Percentiles rank a stretch among this genome's conserved stretches.
Evolutionary conservation across 371 early-diverging fungal species (phyloP).

Genomic region (Rhizopus microsporus): DNA sequence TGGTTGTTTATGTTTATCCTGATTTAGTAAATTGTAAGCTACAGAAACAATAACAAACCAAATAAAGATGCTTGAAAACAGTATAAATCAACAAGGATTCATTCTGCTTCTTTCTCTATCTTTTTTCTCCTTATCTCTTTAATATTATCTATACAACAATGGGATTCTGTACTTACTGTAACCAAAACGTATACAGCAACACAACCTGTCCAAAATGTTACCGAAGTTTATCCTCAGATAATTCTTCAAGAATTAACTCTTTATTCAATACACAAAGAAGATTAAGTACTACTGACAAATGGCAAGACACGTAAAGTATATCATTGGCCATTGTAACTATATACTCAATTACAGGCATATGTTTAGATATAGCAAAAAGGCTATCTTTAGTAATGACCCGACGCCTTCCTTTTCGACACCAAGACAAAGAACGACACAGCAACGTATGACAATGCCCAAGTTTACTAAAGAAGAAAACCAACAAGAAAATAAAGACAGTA

Average conservation of each 20-base stretch:
- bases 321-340: no score
- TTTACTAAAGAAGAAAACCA: conserved; percentile 8
- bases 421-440: conserved; percentile 9
- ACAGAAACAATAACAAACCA: conserved; percentile 2
- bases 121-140: conserved; percentile 2
- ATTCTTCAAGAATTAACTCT: conserved; percentile 7
- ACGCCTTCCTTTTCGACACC: conserved; percentile 10
- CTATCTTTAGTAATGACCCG: conserved; percentile 18
- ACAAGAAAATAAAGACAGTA: conserved; percentile 5
- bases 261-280: conserved; percentile 15
- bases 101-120: background rate
- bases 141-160: conserved; percentile 7
- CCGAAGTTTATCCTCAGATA: conserved; percentile 8
- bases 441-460: conserved; percentile 19
- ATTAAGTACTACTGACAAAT: conserved; percentile 21
- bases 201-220: conserved; percentile 25
- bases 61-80: background rate
- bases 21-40: conserved; percentile 6
- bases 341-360: background rate
- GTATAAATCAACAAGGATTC: background rate
- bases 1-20: conserved; percentile 3
- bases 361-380: conserved; percentile 24
- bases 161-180: conserved; percentile 31
- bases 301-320: conserved; percentile 28
- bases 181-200: conserved; percentile 19